Evolutionary conservation across 306 rosid genomes (phyloP).

Genomic region (Glycyrrhiza uralensis): DNA sequence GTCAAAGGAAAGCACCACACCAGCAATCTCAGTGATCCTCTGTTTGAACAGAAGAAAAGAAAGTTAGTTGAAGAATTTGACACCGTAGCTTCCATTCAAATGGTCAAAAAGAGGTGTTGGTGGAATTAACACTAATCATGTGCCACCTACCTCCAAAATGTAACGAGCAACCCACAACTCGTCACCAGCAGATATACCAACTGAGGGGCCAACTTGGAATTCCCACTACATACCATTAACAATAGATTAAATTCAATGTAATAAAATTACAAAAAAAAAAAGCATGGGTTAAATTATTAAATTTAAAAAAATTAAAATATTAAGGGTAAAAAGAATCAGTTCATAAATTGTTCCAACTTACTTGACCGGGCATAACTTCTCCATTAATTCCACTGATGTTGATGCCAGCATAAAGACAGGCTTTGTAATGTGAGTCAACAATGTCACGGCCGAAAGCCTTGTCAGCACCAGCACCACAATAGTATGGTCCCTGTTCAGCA

Average conservation of each 20-base stretch:
- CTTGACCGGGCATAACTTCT: slow-evolving; percentile 99
- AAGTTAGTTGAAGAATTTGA: background rate
- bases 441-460: slow-evolving; percentile 91
- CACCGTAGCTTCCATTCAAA: background rate
- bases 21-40: slow-evolving; percentile 94
- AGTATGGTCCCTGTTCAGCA: slow-evolving; percentile 79
- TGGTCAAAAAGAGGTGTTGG: background rate
- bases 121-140: background rate
- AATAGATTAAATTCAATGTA: background rate
- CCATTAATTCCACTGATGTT: slow-evolving; percentile 89
- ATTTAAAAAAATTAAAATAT: background rate
- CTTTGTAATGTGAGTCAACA: slow-evolving; percentile 90
- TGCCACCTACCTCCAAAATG: slow-evolving; percentile 92
- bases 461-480: slow-evolving; percentile 78
- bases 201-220: slow-evolving; percentile 94
- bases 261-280: background rate
- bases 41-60: slow-evolving; percentile 30
- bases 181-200: slow-evolving; percentile 86
- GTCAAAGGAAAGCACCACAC: slow-evolving; percentile 75
- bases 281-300: background rate
- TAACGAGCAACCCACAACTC: slow-evolving; percentile 92
- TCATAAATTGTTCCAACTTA: background rate
- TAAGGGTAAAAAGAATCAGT: background rate
- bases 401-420: slow-evolving; percentile 83
- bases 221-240: slow-evolving; percentile 64